phyloP scores from a whole-genome alignment of 2,329 filamentous ascomycete genomes.

The Fusarium nelsonii region DNA sequence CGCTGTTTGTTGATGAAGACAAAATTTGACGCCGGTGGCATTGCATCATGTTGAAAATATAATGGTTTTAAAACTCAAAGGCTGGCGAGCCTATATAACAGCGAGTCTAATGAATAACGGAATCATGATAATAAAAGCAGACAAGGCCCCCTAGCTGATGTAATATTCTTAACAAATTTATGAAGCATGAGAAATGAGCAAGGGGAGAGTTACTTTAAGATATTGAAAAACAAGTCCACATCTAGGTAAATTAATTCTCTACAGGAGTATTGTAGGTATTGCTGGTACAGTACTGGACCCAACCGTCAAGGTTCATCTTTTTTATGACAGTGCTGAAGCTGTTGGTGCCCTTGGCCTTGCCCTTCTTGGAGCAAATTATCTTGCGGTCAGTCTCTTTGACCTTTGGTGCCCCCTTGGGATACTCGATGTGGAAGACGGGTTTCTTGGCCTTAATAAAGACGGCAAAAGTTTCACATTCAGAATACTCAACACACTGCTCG shows the following conservation, averaged over 20 bases:
- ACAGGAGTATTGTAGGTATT: constrained; percentile 47
- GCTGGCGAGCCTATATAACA: background rate
- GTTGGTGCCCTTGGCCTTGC: constrained; percentile 56
- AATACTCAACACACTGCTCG: constrained; percentile 73
- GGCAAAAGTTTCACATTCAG: constrained; percentile 69
- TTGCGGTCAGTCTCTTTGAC: constrained; percentile 53
- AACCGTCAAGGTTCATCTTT: constrained; percentile 72
- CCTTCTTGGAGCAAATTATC: constrained; percentile 58
- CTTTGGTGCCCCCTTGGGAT: constrained; percentile 64
- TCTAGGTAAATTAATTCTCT: constrained; percentile 17
- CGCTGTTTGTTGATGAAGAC: constrained; percentile 1
- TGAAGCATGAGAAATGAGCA: background rate
- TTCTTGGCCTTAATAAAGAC: constrained; percentile 71
- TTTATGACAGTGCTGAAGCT: constrained; percentile 75
- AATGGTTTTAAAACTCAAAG: constrained; percentile 2
- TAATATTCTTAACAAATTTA: background rate
- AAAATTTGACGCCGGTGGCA: background rate
- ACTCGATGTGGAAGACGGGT: constrained; percentile 81
- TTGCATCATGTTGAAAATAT: background rate
- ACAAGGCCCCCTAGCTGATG: background rate
- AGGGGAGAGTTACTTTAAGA: background rate
- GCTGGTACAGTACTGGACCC: constrained; percentile 68
- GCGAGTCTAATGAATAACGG: constrained; percentile 7
- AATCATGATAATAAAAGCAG: constrained; percentile 20
- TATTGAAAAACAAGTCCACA: background rate